phyloP scores from a whole-genome alignment of 2,329 filamentous ascomycete species.

The Daldinia eschscholtzii region DNA sequence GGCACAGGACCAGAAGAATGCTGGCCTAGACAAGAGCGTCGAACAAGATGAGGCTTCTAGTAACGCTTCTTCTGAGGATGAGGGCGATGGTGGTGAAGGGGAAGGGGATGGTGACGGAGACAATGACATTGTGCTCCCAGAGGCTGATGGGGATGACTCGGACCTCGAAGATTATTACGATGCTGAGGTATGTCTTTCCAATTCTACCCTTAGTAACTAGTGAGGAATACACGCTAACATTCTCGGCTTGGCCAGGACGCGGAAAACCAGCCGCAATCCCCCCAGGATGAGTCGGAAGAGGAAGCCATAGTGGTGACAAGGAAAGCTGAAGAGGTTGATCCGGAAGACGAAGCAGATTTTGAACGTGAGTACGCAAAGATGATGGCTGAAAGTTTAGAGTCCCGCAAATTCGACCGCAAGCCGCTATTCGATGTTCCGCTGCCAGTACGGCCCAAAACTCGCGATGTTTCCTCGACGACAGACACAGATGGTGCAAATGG shows the following conservation, averaged over 20 bases:
- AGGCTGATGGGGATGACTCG: constrained; percentile 66
- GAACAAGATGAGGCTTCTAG: constrained; percentile 82
- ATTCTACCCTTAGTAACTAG: not conserved
- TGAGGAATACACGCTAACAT: constrained; percentile 24
- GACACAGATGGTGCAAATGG: constrained; percentile 56
- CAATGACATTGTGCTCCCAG: not conserved
- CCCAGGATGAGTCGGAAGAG: constrained; percentile 77
- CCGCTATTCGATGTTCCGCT: constrained; percentile 95
- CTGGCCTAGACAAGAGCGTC: constrained; percentile 74
- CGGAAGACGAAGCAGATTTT: constrained; percentile 95
- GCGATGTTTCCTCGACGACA: constrained; percentile 63
- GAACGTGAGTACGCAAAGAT: constrained; percentile 98
- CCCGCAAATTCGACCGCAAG: constrained; percentile 95
- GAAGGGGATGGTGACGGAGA: constrained; percentile 74
- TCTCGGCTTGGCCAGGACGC: constrained; percentile 57
- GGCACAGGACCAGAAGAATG: constrained; percentile 86
- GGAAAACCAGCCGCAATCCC: constrained; percentile 62
- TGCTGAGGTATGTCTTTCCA: constrained; percentile 61
- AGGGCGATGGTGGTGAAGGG: constrained; percentile 72
- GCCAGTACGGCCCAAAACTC: constrained; percentile 81
- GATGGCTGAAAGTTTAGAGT: constrained; percentile 97
- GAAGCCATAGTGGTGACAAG: constrained; percentile 93
- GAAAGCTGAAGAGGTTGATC: constrained; percentile 89
- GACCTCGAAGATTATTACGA: constrained; percentile 72
- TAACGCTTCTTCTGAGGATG: constrained; percentile 81